These are phyloP conservation scores for Gossypium davidsonii DNA, from an alignment of 441 rosid genomes.

Conservation along the genomic window DNA sequence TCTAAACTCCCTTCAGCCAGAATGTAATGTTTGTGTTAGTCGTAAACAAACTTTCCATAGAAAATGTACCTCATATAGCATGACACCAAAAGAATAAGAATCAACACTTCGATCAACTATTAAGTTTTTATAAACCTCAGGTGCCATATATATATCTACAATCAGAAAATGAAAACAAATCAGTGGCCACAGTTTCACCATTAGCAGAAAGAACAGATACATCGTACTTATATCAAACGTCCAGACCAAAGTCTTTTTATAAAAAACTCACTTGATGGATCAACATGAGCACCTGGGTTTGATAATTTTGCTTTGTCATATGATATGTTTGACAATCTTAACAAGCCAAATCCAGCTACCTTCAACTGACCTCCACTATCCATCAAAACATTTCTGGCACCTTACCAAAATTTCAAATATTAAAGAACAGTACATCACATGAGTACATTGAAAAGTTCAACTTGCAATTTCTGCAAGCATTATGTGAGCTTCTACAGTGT, in stretches of 20 bases:
- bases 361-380: slow-evolving; percentile 80
- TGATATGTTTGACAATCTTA: slow-evolving; percentile 52
- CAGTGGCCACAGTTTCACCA: neutral
- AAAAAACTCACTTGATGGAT: slow-evolving; percentile 52
- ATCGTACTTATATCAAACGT: neutral
- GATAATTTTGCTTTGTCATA: slow-evolving; percentile 55
- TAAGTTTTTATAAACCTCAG: slow-evolving; percentile 68
- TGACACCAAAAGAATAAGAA: slow-evolving; percentile 70
- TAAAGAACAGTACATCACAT: slow-evolving; percentile 40
- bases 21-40: neutral
- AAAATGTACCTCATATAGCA: slow-evolving; percentile 68
- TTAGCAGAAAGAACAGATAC: slow-evolving; percentile 1
- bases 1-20: neutral
- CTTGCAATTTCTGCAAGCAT: slow-evolving; percentile 15
- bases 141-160: slow-evolving; percentile 72
- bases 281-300: slow-evolving; percentile 36
- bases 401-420: slow-evolving; percentile 76
- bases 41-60: neutral
- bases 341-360: slow-evolving; percentile 80
- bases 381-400: slow-evolving; percentile 99
- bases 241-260: neutral
- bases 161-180: slow-evolving; percentile 20
- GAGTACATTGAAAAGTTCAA: slow-evolving; percentile 14
- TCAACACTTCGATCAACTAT: slow-evolving; percentile 74
- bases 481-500: slow-evolving; percentile 40